Conservation (phyloP, 2,329 filamentous ascomycete species). For the Alternaria sp. region DNA sequence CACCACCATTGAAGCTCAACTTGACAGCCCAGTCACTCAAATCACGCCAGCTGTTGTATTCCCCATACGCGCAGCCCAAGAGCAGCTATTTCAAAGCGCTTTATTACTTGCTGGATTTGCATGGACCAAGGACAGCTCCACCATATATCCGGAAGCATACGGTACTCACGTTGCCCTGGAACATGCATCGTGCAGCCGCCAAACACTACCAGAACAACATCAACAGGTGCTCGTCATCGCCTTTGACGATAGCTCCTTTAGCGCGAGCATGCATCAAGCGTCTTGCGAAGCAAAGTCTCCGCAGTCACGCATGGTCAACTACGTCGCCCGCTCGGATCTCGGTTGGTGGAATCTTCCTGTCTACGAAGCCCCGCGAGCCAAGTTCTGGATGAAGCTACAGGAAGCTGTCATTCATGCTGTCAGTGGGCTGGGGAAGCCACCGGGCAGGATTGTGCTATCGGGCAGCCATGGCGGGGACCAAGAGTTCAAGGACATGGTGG, state of each 20-base stretch:
- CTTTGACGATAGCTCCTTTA: constrained; percentile 41
- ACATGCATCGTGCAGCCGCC: not conserved
- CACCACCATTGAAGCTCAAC: constrained; percentile 25
- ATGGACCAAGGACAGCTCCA: constrained; percentile 14
- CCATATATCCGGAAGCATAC: constrained; percentile 24
- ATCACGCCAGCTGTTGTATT: constrained; percentile 30
- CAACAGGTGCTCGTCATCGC: constrained; percentile 36
- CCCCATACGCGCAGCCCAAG: constrained; percentile 21
- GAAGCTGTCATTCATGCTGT: constrained; percentile 30
- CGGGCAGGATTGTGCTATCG: constrained; percentile 34
- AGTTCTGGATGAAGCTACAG: constrained; percentile 37
- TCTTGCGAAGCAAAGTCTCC: constrained; percentile 16
- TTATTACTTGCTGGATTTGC: constrained; percentile 28
- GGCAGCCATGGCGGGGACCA: constrained; percentile 33
- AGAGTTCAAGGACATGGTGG: constrained; percentile 36
- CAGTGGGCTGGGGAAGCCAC: constrained; percentile 19
- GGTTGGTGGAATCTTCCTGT: constrained; percentile 42
- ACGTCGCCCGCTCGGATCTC: constrained; percentile 24
- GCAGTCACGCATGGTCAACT: constrained; percentile 18
- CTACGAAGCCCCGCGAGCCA: constrained; percentile 30
- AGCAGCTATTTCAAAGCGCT: constrained; percentile 29
- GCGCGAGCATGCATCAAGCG: constrained; percentile 27
- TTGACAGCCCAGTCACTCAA: constrained; percentile 20
- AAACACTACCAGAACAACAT: constrained; percentile 2
- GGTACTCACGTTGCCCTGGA: constrained; percentile 14